Evolutionary conservation across 2,329 filamentous ascomycete species (phyloP), one percentile per base, ranked within the genome.

Genomic region (Orbilia blumenaviensis): DNA sequence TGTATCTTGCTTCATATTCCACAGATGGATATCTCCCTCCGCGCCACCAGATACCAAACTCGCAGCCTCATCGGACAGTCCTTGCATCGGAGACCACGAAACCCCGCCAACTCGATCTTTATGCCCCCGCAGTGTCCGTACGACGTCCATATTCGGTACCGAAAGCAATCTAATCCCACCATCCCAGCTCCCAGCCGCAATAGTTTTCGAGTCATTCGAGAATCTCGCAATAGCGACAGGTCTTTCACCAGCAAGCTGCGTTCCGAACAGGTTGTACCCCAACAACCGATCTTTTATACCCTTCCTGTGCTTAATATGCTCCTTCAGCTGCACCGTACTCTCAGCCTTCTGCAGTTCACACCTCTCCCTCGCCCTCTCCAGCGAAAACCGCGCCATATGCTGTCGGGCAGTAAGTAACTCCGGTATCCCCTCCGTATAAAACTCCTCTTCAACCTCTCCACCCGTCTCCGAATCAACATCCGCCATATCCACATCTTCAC

Each of bases 131-230:
- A 96, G 85, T 3, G 88, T 89, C 80, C 86, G 88, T 81, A 90
- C 93, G 79, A 92, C 90, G 54, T 93, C 89, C 77, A 99, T 85
- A 79, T 90, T 91, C 1, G 94, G 94, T 18, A 97, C 90, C 69
- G 91, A 89, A 73, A 98, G 87, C 71, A 99, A 84, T 80, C 93
- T 94, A 78, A 99, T 90, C 60, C 92, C 91, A 62, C 95, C 95
- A 61, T 90, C 92, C 93, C 94, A 98, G 81, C 96, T 97, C 41
- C 95, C 95, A 1, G 93, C 92, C 2, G 94, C 95, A 36, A 98
- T 87, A 8, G 91, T 86, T 82, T 94, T 87, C 14, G 93, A 92
- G 80, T 92, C 91, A 0, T 95, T 95, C 6, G 94, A 90, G 84
- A 99, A 94, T 68, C 95, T 89, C 54, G 93, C 92, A 84, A 98